Evolutionary conservation across 2,329 filamentous ascomycete species (phyloP), one percentile per base, ranked within the genome.

Genomic region (Verticillium longisporum): DNA sequence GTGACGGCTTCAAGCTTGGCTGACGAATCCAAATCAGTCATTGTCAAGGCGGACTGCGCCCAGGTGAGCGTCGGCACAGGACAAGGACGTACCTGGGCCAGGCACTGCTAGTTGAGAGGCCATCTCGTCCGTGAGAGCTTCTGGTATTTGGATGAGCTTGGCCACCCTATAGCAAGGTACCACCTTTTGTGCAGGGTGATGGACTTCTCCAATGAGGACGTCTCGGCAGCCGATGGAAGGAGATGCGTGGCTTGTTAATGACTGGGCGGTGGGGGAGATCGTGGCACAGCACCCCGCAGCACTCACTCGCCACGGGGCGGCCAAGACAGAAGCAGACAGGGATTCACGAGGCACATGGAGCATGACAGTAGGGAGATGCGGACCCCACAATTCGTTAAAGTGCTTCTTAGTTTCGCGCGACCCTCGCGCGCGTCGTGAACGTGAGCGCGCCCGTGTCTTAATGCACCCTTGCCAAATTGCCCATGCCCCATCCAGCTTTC

Each of bases 1-100:
- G 81, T 85, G 50, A 94, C 89, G 60, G 90, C 84, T 62, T 84
- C 78, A 61, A 89, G 80, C 75, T 93, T 92, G 62, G 79, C 83
- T 91, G 69, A 2, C 10, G 34, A 38, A 59, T 36, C 38, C 26
- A 3, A 54, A 61, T 70, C 32, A 68, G 66, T 63, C 31, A 60
- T 55, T 18, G 38, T 18, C 26, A 26, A 26, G 26, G 26, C 26
- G 26, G 26, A 26, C 36, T 56, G 26, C 5, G 18, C 55, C 37
- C 55, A 56, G 26, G 65, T 68, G 18, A 66, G 59, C 45, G n/a
- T 4, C 21, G 3, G 3, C 9, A 2, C 21, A 18, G 18, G 45
- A 50, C n/a, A 26, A 26, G 26, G 45, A 50, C 38, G 9, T 33
- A 50, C 56, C 56, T 11, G 56, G 37, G 15, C 56, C 56, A 21